Percentiles rank a stretch among this genome's conserved stretches.
These are phyloP conservation scores for Diaporthe citriasiana DNA, from an alignment of 2,329 filamentous ascomycete genomes.

Conservation along the genomic window DNA sequence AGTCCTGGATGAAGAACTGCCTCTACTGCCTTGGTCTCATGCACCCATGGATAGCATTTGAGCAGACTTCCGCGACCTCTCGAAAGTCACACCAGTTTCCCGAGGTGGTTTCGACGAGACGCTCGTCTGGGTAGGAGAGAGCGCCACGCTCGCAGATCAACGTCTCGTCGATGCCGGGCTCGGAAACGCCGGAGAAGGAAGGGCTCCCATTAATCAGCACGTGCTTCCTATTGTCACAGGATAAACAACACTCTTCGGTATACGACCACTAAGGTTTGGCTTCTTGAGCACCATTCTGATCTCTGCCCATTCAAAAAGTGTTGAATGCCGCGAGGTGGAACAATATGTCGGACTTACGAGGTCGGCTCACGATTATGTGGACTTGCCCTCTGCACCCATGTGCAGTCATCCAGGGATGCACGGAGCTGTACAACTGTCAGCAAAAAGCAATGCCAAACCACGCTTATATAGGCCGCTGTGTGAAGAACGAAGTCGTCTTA, in stretches of 20 bases:
- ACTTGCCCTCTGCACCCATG: background rate
- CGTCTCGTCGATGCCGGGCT: background rate
- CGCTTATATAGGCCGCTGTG: background rate
- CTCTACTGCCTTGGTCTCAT: background rate
- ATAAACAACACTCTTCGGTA: background rate
- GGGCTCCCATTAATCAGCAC: background rate
- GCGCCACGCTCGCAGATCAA: background rate
- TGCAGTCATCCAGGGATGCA: too few relatives aligned
- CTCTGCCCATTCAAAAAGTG: background rate
- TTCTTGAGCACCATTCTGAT: background rate
- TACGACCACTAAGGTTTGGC: background rate
- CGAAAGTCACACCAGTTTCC: too few relatives aligned
- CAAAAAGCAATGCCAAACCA: background rate
- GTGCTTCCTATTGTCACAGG: background rate
- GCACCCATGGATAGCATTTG: too few relatives aligned
- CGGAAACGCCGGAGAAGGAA: background rate
- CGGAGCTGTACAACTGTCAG: background rate
- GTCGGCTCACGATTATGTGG: accelerated
- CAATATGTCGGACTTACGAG: background rate
- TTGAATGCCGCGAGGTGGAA: background rate
- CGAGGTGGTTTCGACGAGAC: too few relatives aligned
- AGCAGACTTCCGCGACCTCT: background rate
- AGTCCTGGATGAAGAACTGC: background rate
- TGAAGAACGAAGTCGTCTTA: conserved; percentile 1
- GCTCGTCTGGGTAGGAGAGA: background rate